Percentiles rank a stretch among this genome's conserved stretches.
Conservation (phyloP, 306 rosid genomes). For the Erythrophleum fordii region DNA sequence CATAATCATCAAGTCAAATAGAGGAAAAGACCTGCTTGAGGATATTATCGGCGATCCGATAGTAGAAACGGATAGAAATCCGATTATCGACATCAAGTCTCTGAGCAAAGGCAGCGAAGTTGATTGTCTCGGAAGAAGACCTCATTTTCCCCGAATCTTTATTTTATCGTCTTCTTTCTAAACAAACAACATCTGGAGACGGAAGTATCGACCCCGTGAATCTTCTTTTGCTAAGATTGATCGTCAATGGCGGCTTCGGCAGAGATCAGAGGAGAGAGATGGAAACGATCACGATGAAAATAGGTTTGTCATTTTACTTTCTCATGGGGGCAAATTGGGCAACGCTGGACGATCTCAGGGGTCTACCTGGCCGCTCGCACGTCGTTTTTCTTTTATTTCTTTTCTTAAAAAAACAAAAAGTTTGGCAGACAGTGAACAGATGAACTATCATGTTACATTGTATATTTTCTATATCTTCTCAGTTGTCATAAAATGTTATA, state of each 20-base stretch:
- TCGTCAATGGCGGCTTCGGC: conserved; percentile 54
- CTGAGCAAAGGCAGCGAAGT: conserved; percentile 77
- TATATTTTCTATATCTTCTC: too few species aligned
- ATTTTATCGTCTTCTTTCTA: conserved; percentile 31
- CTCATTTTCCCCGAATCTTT: conserved; percentile 48
- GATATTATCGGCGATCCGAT: conserved; percentile 84
- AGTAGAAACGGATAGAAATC: conserved; percentile 76
- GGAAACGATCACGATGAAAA: background rate
- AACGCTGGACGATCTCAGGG: background rate
- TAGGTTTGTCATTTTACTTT: conserved; percentile 42
- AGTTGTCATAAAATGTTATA: too few species aligned
- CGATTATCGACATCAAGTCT: conserved; percentile 75
- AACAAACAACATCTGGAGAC: conserved; percentile 20
- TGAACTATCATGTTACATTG: too few species aligned
- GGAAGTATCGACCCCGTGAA: background rate
- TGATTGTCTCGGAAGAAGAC: conserved; percentile 64
- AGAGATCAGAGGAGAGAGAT: conserved; percentile 22
- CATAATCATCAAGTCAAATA: background rate
- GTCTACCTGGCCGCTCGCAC: conserved; percentile 3
- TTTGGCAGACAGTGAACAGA: too few species aligned
- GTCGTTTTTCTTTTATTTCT: background rate
- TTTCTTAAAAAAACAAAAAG: background rate
- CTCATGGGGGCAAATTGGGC: conserved; percentile 45
- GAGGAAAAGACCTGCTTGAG: conserved; percentile 71
- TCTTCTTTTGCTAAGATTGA: conserved; percentile 25